Evolutionary conservation across 2,329 filamentous ascomycete genomes (phyloP).

Genomic region (Pyrenophora seminiperda): DNA sequence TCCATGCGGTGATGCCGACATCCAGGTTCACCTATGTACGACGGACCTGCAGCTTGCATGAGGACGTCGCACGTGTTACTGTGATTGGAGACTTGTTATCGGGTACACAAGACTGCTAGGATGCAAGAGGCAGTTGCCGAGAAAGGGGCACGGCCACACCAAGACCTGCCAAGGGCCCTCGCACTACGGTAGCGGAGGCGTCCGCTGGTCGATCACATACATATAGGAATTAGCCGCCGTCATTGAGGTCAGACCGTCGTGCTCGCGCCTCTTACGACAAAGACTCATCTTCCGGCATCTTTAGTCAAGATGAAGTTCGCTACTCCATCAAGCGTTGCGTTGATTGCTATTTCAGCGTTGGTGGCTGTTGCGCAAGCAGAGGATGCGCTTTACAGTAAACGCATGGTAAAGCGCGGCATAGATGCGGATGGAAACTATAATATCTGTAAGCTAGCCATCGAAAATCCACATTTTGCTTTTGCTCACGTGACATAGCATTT

Average conservation of each 20-base stretch:
- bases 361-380: constrained; percentile 26
- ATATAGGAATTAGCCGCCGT: constrained; percentile 18
- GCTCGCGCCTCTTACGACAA: constrained; percentile 1
- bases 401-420: constrained; percentile 39
- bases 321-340: constrained; percentile 14
- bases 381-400: constrained; percentile 38
- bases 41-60: constrained; percentile 12
- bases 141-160: constrained; percentile 25
- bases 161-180: constrained; percentile 17
- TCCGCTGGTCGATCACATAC: constrained; percentile 11
- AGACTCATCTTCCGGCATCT: neutral
- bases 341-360: constrained; percentile 32
- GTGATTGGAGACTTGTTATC: constrained; percentile 38
- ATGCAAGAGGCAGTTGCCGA: constrained; percentile 38
- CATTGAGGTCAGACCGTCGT: constrained; percentile 1
- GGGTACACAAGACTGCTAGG: constrained; percentile 15
- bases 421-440: constrained; percentile 44
- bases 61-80: constrained; percentile 31
- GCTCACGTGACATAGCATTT: constrained; percentile 52
- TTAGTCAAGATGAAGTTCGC: constrained; percentile 31
- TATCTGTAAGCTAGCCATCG: constrained; percentile 31
- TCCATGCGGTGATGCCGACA: constrained; percentile 10
- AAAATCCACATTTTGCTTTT: neutral
- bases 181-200: constrained; percentile 10
- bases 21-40: constrained; percentile 18